These are phyloP conservation scores for Fagopyrum tataricum DNA, from an alignment of 148 eudicot species.

Conservation along the genomic window DNA sequence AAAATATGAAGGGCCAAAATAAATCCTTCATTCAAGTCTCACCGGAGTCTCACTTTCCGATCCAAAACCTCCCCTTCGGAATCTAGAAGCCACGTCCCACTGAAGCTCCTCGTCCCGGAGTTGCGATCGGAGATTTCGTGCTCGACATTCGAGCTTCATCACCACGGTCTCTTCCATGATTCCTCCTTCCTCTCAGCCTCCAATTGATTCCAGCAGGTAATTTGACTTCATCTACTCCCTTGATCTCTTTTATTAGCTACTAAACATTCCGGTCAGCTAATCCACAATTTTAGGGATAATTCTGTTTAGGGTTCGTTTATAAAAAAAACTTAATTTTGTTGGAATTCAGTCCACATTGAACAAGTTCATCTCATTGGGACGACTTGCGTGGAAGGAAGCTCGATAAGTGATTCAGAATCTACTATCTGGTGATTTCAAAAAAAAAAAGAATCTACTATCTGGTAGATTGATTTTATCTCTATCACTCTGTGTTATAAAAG, in stretches of 20 bases:
- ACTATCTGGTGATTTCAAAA: too few relatives aligned
- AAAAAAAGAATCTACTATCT: conserved; percentile 72
- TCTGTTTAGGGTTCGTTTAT: neutral
- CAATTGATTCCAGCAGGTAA: conserved; percentile 81
- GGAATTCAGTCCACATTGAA: conserved; percentile 67
- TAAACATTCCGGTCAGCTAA: too few relatives aligned
- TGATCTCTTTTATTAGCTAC: too few relatives aligned
- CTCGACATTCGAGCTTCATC: conserved; percentile 57
- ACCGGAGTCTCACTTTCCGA: neutral
- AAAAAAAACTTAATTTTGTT: neutral
- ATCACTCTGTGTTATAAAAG: neutral
- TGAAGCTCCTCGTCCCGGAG: neutral
- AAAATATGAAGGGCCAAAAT: too few relatives aligned
- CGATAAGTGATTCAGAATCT: conserved; percentile 76
- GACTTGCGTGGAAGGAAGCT: conserved; percentile 96
- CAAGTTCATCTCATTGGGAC: conserved; percentile 63
- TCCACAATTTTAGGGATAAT: too few relatives aligned
- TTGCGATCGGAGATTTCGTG: conserved; percentile 18
- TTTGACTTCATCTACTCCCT: too few relatives aligned
- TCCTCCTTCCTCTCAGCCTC: conserved; percentile 40
- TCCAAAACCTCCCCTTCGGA: neutral
- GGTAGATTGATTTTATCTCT: conserved; percentile 23
- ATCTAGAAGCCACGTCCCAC: neutral
- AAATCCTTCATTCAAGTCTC: neutral
- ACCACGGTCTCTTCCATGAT: conserved; percentile 58